phyloP scores from a whole-genome alignment of 2,329 filamentous ascomycete species.

The Fusarium verrucosum region DNA sequence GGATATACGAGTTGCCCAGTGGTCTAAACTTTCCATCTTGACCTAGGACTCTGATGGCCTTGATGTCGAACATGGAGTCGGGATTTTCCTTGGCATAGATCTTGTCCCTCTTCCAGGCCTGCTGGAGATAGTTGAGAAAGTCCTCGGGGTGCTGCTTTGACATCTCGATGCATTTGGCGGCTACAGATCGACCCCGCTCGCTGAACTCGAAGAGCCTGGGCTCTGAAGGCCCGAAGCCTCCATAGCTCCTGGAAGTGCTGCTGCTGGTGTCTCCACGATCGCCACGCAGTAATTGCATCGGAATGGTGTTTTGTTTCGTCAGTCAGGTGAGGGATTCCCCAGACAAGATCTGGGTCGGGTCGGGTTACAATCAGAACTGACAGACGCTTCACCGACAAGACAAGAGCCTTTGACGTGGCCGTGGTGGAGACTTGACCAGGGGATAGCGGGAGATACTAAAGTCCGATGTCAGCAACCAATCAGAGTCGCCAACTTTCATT shows the following conservation, averaged over 20 bases:
- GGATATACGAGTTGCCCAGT: constrained; percentile 36
- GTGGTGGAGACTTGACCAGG: constrained; percentile 24
- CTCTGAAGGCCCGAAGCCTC: constrained; percentile 35
- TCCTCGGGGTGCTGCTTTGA: constrained; percentile 35
- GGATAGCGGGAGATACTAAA: constrained; percentile 32
- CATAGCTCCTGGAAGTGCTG: constrained; percentile 36
- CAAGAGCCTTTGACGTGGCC: constrained; percentile 38
- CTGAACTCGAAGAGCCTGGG: constrained; percentile 38
- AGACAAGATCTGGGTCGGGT: constrained; percentile 28
- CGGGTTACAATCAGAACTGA: constrained; percentile 19
- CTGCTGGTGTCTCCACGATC: constrained; percentile 41
- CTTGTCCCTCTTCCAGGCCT: constrained; percentile 37
- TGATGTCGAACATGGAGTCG: constrained; percentile 34
- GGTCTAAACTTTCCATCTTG: constrained; percentile 32
- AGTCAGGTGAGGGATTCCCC: constrained; percentile 20
- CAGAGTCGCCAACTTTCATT: not conserved
- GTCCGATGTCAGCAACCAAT: constrained; percentile 25
- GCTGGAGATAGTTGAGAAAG: constrained; percentile 37
- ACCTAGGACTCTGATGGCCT: constrained; percentile 31
- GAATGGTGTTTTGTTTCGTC: constrained; percentile 27
- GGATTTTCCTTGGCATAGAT: constrained; percentile 36
- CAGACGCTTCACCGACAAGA: constrained; percentile 39
- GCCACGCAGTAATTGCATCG: constrained; percentile 39
- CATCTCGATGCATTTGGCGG: constrained; percentile 35
- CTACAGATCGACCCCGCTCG: constrained; percentile 35